phyloP scores from a whole-genome alignment of 805 yeast genomes.

The Lachancea quebecensis region DNA sequence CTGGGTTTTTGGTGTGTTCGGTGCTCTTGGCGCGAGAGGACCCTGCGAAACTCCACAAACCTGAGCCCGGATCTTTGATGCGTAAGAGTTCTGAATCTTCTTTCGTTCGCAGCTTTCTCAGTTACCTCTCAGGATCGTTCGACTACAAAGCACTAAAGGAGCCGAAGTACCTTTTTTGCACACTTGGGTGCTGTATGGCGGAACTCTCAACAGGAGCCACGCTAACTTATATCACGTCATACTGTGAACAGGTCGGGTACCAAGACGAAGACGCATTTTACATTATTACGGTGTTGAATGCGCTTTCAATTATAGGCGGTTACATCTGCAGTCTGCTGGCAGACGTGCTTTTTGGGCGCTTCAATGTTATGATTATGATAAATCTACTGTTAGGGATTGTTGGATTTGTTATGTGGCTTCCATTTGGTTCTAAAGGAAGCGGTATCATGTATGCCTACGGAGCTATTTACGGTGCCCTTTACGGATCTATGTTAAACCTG shows the following conservation, averaged over 20 bases:
- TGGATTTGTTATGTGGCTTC: slow-evolving; percentile 37
- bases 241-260: slow-evolving; percentile 43
- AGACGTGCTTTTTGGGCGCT: slow-evolving; percentile 42
- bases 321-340: slow-evolving; percentile 38
- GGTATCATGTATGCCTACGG: slow-evolving; percentile 39
- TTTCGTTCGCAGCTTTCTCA: neutral
- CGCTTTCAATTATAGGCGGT: slow-evolving; percentile 42
- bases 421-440: slow-evolving; percentile 32
- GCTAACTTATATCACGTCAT: slow-evolving; percentile 47
- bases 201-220: slow-evolving; percentile 43
- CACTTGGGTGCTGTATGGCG: slow-evolving; percentile 38
- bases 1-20: slow-evolving; percentile 20
- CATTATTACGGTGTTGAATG: slow-evolving; percentile 41
- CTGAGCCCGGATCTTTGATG: neutral
- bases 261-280: slow-evolving; percentile 38
- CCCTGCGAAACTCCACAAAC: slow-evolving; percentile 28
- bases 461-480: slow-evolving; percentile 46
- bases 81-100: neutral
- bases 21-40: slow-evolving; percentile 31
- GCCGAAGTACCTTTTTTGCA: slow-evolving; percentile 36
- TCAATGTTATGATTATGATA: slow-evolving; percentile 42
- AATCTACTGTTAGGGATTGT: slow-evolving; percentile 32
- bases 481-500: slow-evolving; percentile 49
- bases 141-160: slow-evolving; percentile 39
- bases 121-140: slow-evolving; percentile 25